Percentiles rank a stretch among this genome's conserved stretches.
These are phyloP conservation scores for Neonectria hederae DNA, from an alignment of 2,329 filamentous ascomycete species.

Conservation along the genomic window DNA sequence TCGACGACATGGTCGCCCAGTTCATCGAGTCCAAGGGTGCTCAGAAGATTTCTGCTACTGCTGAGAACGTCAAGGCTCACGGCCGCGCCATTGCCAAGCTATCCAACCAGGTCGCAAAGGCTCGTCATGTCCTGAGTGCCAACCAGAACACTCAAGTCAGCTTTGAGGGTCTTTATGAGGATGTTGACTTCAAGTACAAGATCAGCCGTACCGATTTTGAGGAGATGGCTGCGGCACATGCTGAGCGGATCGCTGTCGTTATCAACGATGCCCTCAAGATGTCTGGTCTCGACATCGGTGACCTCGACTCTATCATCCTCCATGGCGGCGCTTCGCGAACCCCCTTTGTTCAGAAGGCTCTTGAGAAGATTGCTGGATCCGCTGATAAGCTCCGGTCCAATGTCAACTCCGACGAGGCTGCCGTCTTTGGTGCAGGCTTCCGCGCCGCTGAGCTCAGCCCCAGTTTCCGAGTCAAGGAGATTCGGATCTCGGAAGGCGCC, in stretches of 20 bases:
- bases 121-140: conserved; percentile 91
- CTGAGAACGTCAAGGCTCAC: conserved; percentile 73
- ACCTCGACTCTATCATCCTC: conserved; percentile 90
- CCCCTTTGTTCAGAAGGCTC: conserved; percentile 90
- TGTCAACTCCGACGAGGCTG: conserved; percentile 96
- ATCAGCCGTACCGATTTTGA: conserved; percentile 84
- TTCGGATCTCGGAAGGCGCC: conserved; percentile 80
- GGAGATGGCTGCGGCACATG: conserved; percentile 74
- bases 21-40: conserved; percentile 77
- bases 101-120: conserved; percentile 89
- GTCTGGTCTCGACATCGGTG: conserved; percentile 76
- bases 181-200: conserved; percentile 94
- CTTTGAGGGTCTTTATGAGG: conserved; percentile 91
- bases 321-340: conserved; percentile 91
- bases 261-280: conserved; percentile 78
- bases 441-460: conserved; percentile 91
- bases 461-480: conserved; percentile 98
- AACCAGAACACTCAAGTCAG: conserved; percentile 83
- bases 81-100: conserved; percentile 89
- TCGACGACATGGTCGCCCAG: conserved; percentile 86
- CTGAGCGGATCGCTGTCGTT: conserved; percentile 72
- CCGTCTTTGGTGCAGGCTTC: conserved; percentile 95
- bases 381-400: conserved; percentile 87
- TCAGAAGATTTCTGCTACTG: conserved; percentile 70
- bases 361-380: conserved; percentile 78